Evolutionary conservation across 306 rosid species (phyloP).

Genomic region (Castanea crenata): DNA sequence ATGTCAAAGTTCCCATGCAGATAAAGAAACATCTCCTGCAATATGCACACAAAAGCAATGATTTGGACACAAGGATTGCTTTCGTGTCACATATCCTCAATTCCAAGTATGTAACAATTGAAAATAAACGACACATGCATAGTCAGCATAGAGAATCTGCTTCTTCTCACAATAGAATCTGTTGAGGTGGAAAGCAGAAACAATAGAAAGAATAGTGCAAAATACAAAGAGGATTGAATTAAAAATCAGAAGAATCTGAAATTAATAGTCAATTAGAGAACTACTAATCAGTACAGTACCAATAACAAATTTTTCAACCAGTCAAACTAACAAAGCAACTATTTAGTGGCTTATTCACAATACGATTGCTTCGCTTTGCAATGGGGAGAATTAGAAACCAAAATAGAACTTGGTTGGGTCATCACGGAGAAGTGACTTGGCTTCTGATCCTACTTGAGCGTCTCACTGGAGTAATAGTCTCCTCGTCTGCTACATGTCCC

Average conservation of each 20-base stretch:
- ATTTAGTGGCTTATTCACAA: conserved; percentile 2
- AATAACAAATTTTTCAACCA: not conserved
- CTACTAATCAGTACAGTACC: not conserved
- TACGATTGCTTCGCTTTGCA: not conserved
- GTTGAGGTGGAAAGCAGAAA: too few species aligned
- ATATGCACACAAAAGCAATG: too few species aligned
- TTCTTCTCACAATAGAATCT: too few species aligned
- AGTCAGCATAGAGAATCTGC: too few species aligned
- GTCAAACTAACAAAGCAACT: not conserved
- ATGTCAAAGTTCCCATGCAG: too few species aligned
- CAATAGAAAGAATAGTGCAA: too few species aligned
- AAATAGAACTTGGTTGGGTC: not conserved
- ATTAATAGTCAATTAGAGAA: not conserved
- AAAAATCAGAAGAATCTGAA: not conserved
- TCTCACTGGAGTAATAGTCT: conserved; percentile 73
- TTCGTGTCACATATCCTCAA: too few species aligned
- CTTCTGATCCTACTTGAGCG: conserved; percentile 73
- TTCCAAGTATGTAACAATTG: too few species aligned
- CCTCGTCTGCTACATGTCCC: conserved; percentile 54
- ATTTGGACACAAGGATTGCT: too few species aligned
- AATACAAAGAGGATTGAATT: not conserved
- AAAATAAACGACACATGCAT: too few species aligned
- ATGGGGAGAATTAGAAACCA: not conserved
- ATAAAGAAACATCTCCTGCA: too few species aligned
- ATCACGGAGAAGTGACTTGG: conserved; percentile 49